Percentiles rank a stretch among this genome's conserved stretches.
phyloP scores from a whole-genome alignment of 768 basidiomycete genomes.

The Leccinum disarticulatum region DNA sequence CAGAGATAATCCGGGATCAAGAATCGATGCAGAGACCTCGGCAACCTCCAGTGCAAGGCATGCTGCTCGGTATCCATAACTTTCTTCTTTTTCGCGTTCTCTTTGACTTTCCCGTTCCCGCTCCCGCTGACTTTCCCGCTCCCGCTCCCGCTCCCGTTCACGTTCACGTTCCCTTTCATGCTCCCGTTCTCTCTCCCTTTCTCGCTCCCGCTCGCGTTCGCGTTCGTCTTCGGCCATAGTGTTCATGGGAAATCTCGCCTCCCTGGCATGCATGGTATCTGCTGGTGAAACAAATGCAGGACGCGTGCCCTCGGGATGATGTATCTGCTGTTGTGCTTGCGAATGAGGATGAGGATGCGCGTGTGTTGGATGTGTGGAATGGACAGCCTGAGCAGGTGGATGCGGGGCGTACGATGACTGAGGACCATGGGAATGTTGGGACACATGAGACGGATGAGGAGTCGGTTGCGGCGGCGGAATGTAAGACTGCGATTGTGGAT shows the following conservation, averaged over 20 bases:
- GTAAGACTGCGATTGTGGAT: conserved; percentile 32
- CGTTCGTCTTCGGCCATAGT: conserved; percentile 19
- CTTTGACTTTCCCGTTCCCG: conserved; percentile 24
- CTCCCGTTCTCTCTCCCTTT: background rate
- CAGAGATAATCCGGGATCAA: background rate
- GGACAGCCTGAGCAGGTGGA: conserved; percentile 15
- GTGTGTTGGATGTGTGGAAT: conserved; percentile 27
- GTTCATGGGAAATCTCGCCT: conserved; percentile 14
- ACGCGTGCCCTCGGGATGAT: conserved; percentile 23
- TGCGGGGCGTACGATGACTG: conserved; percentile 19
- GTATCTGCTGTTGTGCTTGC: conserved; percentile 28
- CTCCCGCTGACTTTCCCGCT: conserved; percentile 21
- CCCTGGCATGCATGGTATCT: conserved; percentile 30
- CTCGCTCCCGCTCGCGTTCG: conserved; percentile 21
- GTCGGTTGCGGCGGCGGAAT: conserved; percentile 10
- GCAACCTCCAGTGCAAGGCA: background rate
- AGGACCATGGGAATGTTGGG: conserved; percentile 18
- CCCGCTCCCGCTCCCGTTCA: conserved; percentile 22
- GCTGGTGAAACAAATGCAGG: conserved; percentile 30
- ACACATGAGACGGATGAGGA: conserved; percentile 10
- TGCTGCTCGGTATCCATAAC: background rate
- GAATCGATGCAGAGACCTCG: background rate
- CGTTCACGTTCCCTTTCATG: conserved; percentile 22
- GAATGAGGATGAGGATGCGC: conserved; percentile 26
- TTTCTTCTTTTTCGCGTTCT: conserved; percentile 20